Evolutionary conservation across 192 early-diverging fungal species (phyloP).

Genomic region (Coemansia sp.): DNA sequence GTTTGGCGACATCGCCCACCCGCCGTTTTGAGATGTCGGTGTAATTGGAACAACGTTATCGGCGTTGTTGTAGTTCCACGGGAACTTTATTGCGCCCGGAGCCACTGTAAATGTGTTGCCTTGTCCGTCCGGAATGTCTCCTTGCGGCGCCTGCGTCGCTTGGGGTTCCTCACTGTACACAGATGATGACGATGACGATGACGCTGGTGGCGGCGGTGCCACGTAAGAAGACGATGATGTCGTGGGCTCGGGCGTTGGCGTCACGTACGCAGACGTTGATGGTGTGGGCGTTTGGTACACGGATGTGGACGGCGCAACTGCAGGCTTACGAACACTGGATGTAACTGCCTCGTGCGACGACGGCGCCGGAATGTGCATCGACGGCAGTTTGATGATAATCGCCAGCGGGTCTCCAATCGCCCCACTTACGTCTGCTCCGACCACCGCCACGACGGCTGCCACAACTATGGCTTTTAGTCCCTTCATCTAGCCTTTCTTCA

Average conservation of each 20-base stretch:
- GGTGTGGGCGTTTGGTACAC: background rate
- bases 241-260: constrained; percentile 4
- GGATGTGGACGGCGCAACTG: background rate
- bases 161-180: background rate
- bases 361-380: background rate
- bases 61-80: constrained; percentile 44
- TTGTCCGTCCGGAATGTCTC: constrained; percentile 39
- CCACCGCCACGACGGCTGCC: background rate
- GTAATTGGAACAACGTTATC: constrained; percentile 49
- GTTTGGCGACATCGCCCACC: constrained; percentile 55
- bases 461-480: too few relatives aligned
- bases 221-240: background rate
- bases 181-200: background rate
- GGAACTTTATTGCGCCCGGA: constrained; percentile 36
- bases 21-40: constrained; percentile 26
- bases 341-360: background rate
- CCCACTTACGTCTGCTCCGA: background rate
- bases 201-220: background rate
- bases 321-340: background rate
- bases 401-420: constrained; percentile 17
- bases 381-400: constrained; percentile 7
- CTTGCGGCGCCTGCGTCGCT: background rate
- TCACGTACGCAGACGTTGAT: background rate
- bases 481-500: too few relatives aligned
- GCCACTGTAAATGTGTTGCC: constrained; percentile 43